Conservation (phyloP, 306 rosid genomes). For the Corylus avellana region DNA sequence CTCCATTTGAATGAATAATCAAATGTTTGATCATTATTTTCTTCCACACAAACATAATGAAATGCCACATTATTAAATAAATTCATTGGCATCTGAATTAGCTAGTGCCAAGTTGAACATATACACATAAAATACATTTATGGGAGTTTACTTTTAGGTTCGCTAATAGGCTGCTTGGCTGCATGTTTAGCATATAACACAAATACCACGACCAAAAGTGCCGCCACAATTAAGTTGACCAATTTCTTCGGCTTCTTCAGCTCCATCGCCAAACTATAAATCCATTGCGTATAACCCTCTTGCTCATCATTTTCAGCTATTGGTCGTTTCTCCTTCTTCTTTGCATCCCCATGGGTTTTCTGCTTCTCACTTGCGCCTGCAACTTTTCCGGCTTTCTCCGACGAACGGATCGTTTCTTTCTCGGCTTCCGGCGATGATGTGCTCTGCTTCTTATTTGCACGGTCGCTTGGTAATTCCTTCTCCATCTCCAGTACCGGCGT, state of each 20-base stretch:
- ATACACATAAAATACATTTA: not conserved
- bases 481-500: conserved; percentile 2
- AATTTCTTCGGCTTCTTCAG: conserved; percentile 35
- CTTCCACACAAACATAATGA: too few species aligned
- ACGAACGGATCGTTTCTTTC: not conserved
- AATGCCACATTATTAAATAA: too few species aligned
- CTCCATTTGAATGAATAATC: too few species aligned
- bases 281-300: conserved; percentile 18
- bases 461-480: conserved; percentile 4
- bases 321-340: too few species aligned
- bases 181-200: conserved; percentile 34
- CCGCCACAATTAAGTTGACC: conserved; percentile 38
- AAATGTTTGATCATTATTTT: too few species aligned
- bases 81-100: too few species aligned
- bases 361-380: not conserved
- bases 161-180: conserved; percentile 6
- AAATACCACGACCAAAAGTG: conserved; percentile 39
- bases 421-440: too few species aligned
- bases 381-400: not conserved
- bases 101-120: too few species aligned
- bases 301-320: not conserved
- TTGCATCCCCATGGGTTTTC: not conserved
- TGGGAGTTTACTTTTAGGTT: not conserved
- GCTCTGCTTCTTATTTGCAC: not conserved
- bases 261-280: conserved; percentile 19